phyloP scores from a whole-genome alignment of 2,329 filamentous ascomycete genomes.

The Diaporthe australafricana region DNA sequence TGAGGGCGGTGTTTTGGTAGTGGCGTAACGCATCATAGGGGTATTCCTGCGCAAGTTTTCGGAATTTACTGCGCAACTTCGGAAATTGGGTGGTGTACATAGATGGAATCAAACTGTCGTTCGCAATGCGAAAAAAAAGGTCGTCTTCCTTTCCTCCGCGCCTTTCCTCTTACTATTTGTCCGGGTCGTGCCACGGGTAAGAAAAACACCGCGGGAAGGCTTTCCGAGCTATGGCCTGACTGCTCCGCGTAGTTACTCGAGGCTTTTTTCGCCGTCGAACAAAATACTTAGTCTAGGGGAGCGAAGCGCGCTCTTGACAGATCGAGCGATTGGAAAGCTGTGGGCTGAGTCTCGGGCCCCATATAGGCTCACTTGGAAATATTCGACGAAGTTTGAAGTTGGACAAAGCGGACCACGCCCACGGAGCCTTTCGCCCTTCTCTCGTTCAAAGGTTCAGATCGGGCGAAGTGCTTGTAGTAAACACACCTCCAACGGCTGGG shows the following conservation, averaged over 20 bases:
- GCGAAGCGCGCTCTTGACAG: too few species aligned
- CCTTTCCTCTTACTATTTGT: background rate
- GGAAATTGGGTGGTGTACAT: too few species aligned
- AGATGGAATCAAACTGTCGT: background rate
- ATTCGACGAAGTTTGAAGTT: conserved; percentile 3
- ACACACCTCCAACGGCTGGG: too few species aligned
- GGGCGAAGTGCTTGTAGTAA: background rate
- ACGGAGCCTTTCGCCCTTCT: background rate
- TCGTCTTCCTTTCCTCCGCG: background rate
- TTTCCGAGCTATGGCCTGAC: background rate
- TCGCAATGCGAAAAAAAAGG: background rate
- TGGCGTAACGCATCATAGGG: too few species aligned
- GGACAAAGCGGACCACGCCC: background rate
- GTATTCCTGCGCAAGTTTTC: too few species aligned
- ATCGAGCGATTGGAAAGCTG: background rate
- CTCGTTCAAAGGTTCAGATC: background rate
- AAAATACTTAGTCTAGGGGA: background rate
- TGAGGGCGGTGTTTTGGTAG: background rate
- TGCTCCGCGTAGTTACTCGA: background rate
- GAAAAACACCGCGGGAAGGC: background rate
- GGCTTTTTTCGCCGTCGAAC: background rate
- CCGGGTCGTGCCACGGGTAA: background rate
- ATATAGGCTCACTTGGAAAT: background rate
- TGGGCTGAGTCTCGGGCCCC: background rate
- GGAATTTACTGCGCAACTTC: too few species aligned